phyloP scores from a whole-genome alignment of 2,329 filamentous ascomycete genomes.

The Madurella mycetomatis region DNA sequence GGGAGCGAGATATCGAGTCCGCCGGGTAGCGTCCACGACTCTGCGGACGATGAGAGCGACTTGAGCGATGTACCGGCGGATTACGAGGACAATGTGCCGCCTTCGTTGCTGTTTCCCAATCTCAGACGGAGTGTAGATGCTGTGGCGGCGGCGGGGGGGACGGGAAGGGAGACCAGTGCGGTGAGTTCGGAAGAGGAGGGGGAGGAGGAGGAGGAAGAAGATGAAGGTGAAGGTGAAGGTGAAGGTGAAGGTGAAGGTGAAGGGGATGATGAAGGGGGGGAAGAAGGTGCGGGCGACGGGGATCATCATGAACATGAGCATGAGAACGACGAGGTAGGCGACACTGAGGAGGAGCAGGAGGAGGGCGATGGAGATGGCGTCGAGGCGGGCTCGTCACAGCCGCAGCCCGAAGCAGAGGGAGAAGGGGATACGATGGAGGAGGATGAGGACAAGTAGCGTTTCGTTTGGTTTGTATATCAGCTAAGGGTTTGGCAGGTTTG shows the following conservation, averaged over 20 bases:
- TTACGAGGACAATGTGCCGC: constrained; percentile 54
- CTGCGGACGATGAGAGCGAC: constrained; percentile 65
- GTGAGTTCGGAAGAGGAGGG: constrained; percentile 20
- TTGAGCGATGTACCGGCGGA: constrained; percentile 59
- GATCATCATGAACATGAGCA: constrained; percentile 16
- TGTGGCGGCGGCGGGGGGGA: constrained; percentile 27
- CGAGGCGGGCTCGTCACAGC: constrained; percentile 19
- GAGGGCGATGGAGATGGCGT: constrained; percentile 15
- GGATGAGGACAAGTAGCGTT: constrained; percentile 8
- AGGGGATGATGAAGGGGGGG: constrained; percentile 15
- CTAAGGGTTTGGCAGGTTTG: background rate
- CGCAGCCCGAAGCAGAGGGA: constrained; percentile 22
- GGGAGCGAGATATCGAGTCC: constrained; percentile 44
- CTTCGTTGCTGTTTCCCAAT: constrained; percentile 50
- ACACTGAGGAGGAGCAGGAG: constrained; percentile 3
- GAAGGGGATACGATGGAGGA: constrained; percentile 18
- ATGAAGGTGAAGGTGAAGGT: constrained; percentile 24
- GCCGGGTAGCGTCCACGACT: constrained; percentile 58
- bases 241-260: constrained; percentile 16
- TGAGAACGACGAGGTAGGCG: constrained; percentile 5
- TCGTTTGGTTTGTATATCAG: background rate
- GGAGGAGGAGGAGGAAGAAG: constrained; percentile 23
- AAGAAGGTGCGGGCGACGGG: constrained; percentile 24
- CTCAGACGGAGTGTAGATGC: constrained; percentile 38
- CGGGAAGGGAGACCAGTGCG: constrained; percentile 8